Base-by-base conservation (phyloP, 352 stramenopile species). In the Globisporangium perplexum region DNA sequence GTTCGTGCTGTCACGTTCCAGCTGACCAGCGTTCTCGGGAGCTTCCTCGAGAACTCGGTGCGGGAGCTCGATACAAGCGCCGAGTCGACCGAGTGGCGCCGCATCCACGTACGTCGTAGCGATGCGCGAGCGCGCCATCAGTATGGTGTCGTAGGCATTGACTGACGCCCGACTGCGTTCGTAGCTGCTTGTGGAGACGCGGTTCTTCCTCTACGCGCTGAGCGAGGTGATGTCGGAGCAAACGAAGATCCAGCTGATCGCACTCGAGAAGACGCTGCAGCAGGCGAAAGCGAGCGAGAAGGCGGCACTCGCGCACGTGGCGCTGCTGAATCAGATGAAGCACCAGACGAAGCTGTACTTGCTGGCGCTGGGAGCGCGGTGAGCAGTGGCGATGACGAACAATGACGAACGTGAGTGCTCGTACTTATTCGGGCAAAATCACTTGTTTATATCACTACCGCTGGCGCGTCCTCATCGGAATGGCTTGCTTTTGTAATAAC, bases 301-400 rank as follows among this genome's bases (percentile, higher is more conserved):
- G 35, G 58, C 59, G 28, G 71, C 61, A 15, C 28, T 67, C 4
- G 72, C 74, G 23, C 70, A 79, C 26, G 50, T 74, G 30, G 65
- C 69, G 50, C 68, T 92, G 44, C 55, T 88, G 31, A 76, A 72
- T 43, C 77, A 92, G 66, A 71, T 92, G 63, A 88, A 92, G 66
- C 74, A 86, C 47, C 77, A 90, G 55, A 90, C 71, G 56, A 88
- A 90, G 59, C 58, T 91, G 42, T 92, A 94, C 55, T 63, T 86
- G 18, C 69, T 93, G 24, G 69, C 77, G 47, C 68, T 73, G 63
- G 42, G n/a, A 23, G 35, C 47, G 30, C 30, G 47, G 4, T 53
- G 24, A n/a, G n/a, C 10, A 14, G 39, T 17, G 35, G 35, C 10
- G 35, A 22, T 15, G 36, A 42, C 11, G 36, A 20, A 6, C 31